These are phyloP conservation scores for Holtermanniella nyarrowii DNA, from an alignment of 768 basidiomycete genomes.

Conservation along the genomic window DNA sequence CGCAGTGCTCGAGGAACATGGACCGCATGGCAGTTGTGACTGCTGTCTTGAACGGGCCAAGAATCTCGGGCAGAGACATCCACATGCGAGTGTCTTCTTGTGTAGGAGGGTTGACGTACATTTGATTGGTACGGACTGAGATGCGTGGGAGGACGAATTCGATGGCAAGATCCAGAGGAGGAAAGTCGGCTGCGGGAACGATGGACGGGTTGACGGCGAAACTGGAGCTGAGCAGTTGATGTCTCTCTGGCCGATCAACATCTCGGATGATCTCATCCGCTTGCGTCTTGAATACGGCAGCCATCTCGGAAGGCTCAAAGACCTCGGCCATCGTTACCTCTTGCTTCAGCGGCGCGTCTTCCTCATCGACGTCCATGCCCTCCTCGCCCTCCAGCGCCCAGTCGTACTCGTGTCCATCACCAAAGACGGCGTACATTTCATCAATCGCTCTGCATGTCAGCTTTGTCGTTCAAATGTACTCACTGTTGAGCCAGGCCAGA, in stretches of 20 bases:
- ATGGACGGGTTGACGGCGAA: constrained; percentile 48
- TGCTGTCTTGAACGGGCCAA: constrained; percentile 48
- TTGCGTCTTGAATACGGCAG: constrained; percentile 74
- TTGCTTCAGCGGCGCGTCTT: constrained; percentile 66
- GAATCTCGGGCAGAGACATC: constrained; percentile 43
- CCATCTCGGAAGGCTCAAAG: constrained; percentile 95
- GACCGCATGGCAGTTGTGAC: constrained; percentile 68
- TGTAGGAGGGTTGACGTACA: no score
- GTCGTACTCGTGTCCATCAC: constrained; percentile 90
- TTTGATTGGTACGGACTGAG: constrained; percentile 58
- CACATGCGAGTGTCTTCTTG: constrained; percentile 51
- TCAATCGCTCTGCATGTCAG: constrained; percentile 64
- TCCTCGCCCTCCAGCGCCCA: constrained; percentile 77
- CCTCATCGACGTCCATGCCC: constrained; percentile 51
- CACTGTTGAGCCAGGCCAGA: constrained; percentile 73
- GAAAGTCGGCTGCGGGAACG: constrained; percentile 47
- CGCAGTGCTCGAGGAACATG: constrained; percentile 76
- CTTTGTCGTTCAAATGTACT: constrained; percentile 37
- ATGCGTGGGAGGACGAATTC: constrained; percentile 78
- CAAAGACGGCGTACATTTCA: constrained; percentile 92
- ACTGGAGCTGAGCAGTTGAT: constrained; percentile 80
- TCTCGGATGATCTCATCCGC: constrained; percentile 86
- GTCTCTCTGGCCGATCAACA: constrained; percentile 86
- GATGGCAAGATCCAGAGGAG: constrained; percentile 69
- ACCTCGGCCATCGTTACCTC: constrained; percentile 57